Evolutionary conservation across 2,329 filamentous ascomycete genomes (phyloP).

Genomic region (Aspergillus pseudotamarii): DNA sequence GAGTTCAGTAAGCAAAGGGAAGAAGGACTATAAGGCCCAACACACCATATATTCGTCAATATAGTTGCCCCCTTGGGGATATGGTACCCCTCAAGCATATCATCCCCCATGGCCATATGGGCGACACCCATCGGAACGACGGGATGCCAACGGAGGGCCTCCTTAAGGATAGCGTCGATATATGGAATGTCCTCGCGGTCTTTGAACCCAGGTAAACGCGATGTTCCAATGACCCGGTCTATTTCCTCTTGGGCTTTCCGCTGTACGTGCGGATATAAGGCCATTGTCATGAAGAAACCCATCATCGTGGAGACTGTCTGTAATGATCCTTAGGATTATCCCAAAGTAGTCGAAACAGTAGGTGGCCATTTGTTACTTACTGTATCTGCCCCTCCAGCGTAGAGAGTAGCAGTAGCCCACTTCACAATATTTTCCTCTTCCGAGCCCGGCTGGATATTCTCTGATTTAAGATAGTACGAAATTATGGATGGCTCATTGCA

Average conservation of each 20-base stretch:
- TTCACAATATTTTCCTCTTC: slow-evolving; percentile 41
- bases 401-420: slow-evolving; percentile 48
- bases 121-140: slow-evolving; percentile 29
- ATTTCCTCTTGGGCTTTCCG: slow-evolving; percentile 14
- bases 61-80: slow-evolving; percentile 42
- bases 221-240: slow-evolving; percentile 11
- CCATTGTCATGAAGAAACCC: slow-evolving; percentile 10
- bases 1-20: background rate
- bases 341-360: too few species aligned
- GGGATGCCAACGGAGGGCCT: slow-evolving; percentile 35
- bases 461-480: slow-evolving; percentile 18
- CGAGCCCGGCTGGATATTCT: slow-evolving; percentile 7
- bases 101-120: slow-evolving; percentile 28
- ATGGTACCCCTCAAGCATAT: slow-evolving; percentile 26
- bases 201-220: slow-evolving; percentile 1
- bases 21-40: background rate
- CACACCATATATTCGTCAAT: slow-evolving; percentile 41
- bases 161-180: slow-evolving; percentile 36
- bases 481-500: slow-evolving; percentile 20
- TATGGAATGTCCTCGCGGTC: slow-evolving; percentile 26
- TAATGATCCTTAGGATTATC: background rate
- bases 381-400: slow-evolving; percentile 47
- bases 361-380: slow-evolving; percentile 20
- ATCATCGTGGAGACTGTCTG: slow-evolving; percentile 1
- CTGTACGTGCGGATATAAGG: slow-evolving; percentile 12